Base-by-base conservation (phyloP, 148 eudicot genomes). In the Arctostaphylos glauca region DNA sequence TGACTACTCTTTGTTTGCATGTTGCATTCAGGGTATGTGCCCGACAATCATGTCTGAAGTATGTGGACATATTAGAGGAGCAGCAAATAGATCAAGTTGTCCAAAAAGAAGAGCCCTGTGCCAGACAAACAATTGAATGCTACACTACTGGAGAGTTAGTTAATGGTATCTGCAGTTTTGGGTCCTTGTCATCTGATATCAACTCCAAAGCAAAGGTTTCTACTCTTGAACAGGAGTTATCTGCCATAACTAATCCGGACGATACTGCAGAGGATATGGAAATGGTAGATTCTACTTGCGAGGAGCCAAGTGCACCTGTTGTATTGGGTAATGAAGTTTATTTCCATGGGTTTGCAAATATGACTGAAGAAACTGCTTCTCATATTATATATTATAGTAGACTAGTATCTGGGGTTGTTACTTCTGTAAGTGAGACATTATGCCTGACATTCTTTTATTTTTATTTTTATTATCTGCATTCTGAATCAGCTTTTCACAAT, bases 21-120 rank as follows among this genome's bases (percentile, higher is more conserved):
- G 81, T 83, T 81, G 71, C 68, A 81, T 54, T 49, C 85, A 87
- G 90, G 87, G 74, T 84, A 21, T 85, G 9, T 81, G 85, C 84
- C 54, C 79, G 87, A 46, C 81, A 83, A 41, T 86, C 90, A 67
- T 81, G 88, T 75, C 80, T 90, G 75, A 85, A 83, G 86, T 79
- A 84, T 7, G 50, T 85, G 60, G 86, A 86, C 81, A n/a, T 81
- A 72, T 46, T 25, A 13, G 81, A 79, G 76, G 85, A 53, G 38
- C 70, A 38, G 66, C 78, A 83, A 70, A 81, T 53, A 9, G 47
- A 49, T 25, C 54, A 85, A 80, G 54, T 87, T 56, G 77, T 64
- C 25, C 83, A 67, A 74, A 84, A 83, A 75, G 77, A 46, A 55
- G 15, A 48, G 66, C 58, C 71, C 49, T 15, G 59, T 16, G 41